A percentile compares a stretch with the other conserved stretches of the same genome.
Evolutionary conservation across 495 filamentous ascomycete genomes (phyloP).

Genomic region (Bacidia rubella): DNA sequence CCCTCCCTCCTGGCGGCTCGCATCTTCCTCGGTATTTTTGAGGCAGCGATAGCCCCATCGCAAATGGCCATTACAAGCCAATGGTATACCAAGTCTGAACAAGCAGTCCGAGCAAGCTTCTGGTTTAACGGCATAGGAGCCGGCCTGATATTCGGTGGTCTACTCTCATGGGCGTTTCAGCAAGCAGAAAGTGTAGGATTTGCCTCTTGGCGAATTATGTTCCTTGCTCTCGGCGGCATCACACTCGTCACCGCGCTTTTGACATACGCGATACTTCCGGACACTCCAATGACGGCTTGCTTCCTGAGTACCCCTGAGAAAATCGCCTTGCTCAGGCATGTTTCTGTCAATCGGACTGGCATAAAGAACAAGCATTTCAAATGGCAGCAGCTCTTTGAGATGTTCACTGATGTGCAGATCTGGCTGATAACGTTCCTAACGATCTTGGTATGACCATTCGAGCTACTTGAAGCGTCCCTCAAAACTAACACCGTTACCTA

Average conservation of each 20-base stretch:
- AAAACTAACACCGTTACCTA: not conserved
- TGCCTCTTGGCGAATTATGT: not conserved
- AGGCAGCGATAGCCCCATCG: not conserved
- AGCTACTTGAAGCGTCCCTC: not conserved
- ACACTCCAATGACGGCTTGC: not conserved
- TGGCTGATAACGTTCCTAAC: not conserved
- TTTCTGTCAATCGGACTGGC: not conserved
- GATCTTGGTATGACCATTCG: not conserved
- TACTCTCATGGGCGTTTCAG: not conserved
- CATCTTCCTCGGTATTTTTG: not conserved
- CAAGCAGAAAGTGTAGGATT: not conserved
- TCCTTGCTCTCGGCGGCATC: not conserved
- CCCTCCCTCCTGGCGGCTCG: not conserved
- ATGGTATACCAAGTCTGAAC: not conserved
- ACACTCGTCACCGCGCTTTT: not conserved
- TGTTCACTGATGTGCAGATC: not conserved
- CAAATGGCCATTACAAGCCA: not conserved
- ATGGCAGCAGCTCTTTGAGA: not conserved
- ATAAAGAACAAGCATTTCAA: not conserved
- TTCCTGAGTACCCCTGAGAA: not conserved
- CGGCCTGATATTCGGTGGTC: not conserved
- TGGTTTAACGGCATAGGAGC: not conserved
- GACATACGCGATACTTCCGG: not conserved
- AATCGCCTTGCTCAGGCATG: not conserved
- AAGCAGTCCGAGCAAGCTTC: not conserved